A percentile compares a stretch with the other conserved stretches of the same genome.
These are phyloP conservation scores for Globisporangium alternatum DNA, from an alignment of 352 stramenopile genomes.

Conservation along the genomic window DNA sequence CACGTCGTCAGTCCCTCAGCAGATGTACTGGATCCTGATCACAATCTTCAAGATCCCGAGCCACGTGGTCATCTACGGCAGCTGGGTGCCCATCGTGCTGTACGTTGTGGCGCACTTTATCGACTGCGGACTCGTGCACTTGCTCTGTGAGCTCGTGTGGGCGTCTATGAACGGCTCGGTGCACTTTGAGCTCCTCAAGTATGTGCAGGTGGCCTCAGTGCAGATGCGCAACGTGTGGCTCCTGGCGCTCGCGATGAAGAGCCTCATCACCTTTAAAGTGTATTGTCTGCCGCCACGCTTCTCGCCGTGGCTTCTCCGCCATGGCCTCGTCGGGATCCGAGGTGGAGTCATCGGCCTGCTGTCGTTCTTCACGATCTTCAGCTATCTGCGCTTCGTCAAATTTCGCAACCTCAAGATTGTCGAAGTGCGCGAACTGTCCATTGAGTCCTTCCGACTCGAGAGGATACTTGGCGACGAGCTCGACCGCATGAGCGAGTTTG, in stretches of 20 bases:
- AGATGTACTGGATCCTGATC: conserved; percentile 1
- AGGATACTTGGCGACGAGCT: neutral
- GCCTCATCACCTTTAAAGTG: neutral
- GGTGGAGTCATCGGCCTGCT: neutral
- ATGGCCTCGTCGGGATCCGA: conserved; percentile 2
- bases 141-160: conserved; percentile 16
- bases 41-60: conserved; percentile 17
- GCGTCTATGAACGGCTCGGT: conserved; percentile 17
- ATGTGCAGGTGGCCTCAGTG: conserved; percentile 15
- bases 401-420: conserved; percentile 3
- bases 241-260: conserved; percentile 13
- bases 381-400: neutral
- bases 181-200: conserved; percentile 18
- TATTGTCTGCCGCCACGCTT: neutral
- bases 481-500: conserved; percentile 10
- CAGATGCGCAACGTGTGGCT: conserved; percentile 22
- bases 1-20: neutral
- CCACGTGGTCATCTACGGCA: conserved; percentile 23
- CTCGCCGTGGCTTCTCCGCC: neutral
- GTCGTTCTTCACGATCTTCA: conserved; percentile 9
- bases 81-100: conserved; percentile 17
- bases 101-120: conserved; percentile 19
- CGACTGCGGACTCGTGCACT: conserved; percentile 15
- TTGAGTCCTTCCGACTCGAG: neutral
- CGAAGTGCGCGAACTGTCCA: neutral